phyloP scores from a whole-genome alignment of 1,284 basidiomycete genomes.

The Volvariella volvacea region DNA sequence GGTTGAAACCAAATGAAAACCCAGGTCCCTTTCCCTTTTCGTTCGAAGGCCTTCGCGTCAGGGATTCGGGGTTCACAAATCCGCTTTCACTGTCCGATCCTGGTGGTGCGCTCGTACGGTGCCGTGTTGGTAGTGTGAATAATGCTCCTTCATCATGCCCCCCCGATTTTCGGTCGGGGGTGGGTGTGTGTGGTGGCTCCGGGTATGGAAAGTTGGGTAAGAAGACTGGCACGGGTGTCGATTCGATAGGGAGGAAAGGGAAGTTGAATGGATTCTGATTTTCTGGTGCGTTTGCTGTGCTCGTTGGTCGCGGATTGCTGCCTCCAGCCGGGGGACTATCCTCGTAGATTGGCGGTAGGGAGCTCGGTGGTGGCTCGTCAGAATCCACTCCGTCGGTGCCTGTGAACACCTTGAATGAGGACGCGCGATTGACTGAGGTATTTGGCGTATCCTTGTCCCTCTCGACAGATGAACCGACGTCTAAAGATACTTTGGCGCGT shows the following conservation, averaged over 20 bases:
- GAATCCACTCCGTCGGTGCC: no score
- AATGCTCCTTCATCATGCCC: no score
- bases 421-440: neutral
- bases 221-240: slow-evolving; percentile 14
- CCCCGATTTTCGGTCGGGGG: slow-evolving; percentile 32
- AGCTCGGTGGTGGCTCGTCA: no score
- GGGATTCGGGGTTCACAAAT: slow-evolving; percentile 10
- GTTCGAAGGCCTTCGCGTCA: slow-evolving; percentile 11
- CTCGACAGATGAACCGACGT: no score
- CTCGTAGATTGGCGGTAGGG: no score
- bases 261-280: slow-evolving; percentile 13
- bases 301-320: slow-evolving; percentile 5
- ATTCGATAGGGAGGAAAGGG: slow-evolving; percentile 8
- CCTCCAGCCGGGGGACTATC: neutral
- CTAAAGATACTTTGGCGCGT: no score
- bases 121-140: no score
- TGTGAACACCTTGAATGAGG: slow-evolving; percentile 4
- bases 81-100: no score
- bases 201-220: slow-evolving; percentile 53
- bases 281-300: slow-evolving; percentile 10
- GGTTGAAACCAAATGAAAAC: slow-evolving; percentile 23
- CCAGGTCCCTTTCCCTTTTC: slow-evolving; percentile 32
- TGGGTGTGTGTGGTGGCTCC: slow-evolving; percentile 64
- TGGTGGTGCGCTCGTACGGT: no score
- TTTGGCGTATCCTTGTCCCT: no score